phyloP scores from a whole-genome alignment of 257 asterid species.

The Nicotiana undulata region DNA sequence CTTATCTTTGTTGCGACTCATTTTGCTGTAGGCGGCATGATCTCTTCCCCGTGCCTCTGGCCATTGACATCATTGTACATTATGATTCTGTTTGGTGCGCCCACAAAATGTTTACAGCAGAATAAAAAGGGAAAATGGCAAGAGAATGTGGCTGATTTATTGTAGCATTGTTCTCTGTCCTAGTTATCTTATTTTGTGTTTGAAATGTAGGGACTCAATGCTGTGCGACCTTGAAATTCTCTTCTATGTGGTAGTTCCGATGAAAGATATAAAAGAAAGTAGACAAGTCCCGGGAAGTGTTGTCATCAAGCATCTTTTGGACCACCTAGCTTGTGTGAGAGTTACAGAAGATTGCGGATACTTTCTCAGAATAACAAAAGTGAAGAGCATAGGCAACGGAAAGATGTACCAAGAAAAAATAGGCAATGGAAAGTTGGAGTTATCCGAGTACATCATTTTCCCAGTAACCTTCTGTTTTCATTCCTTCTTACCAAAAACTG shows the following conservation, averaged over 20 bases:
- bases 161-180: background rate
- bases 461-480: constrained; percentile 48
- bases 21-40: background rate
- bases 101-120: background rate
- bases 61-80: background rate
- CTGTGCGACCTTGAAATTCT: constrained; percentile 25
- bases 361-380: constrained; percentile 52
- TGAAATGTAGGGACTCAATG: constrained; percentile 27
- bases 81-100: background rate
- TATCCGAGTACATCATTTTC: constrained; percentile 18
- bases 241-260: constrained; percentile 31
- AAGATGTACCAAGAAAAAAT: background rate
- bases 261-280: constrained; percentile 18
- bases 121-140: background rate
- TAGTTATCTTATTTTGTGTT: background rate
- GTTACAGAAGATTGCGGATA: constrained; percentile 48
- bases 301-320: constrained; percentile 31
- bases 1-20: background rate
- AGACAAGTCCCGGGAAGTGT: constrained; percentile 28
- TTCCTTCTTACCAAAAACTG: constrained; percentile 47
- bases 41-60: background rate
- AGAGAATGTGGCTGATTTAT: background rate
- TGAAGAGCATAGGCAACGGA: constrained; percentile 49
- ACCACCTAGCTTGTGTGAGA: constrained; percentile 23
- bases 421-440: background rate